Conservation (phyloP, 331 rosid species). For the Prunus yedoensis region DNA sequence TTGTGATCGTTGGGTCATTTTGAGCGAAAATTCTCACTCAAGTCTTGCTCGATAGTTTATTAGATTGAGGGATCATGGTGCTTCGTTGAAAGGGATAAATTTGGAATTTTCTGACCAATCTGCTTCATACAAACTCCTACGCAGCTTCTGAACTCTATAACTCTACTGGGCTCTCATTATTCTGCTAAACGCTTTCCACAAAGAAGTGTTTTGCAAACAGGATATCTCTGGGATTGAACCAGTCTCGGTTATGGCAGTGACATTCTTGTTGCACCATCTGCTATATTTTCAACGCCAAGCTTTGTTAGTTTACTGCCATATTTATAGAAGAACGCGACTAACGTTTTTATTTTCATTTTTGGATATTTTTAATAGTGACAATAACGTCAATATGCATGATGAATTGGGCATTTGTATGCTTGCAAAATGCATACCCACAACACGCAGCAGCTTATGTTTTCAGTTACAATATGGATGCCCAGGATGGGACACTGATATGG, state of each 20-base stretch:
- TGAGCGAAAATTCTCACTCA: background rate
- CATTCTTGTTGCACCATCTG: conserved; percentile 4
- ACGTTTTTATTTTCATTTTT: background rate
- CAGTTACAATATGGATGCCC: background rate
- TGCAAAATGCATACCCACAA: background rate
- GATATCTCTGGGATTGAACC: conserved; percentile 1
- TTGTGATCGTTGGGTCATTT: background rate
- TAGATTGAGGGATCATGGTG: background rate
- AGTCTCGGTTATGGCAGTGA: background rate
- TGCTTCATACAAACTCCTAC: background rate
- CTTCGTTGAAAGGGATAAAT: background rate
- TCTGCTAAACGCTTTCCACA: background rate
- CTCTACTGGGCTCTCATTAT: background rate
- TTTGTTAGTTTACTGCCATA: background rate
- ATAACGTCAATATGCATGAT: background rate
- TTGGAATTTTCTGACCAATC: background rate
- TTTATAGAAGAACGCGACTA: background rate
- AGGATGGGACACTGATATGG: background rate
- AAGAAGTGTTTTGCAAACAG: background rate
- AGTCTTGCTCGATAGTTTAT: background rate
- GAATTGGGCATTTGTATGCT: conserved; percentile 10
- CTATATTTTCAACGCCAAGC: conserved; percentile 5
- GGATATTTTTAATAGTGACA: background rate
- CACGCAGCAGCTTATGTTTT: background rate
- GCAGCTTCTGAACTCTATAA: background rate